A percentile compares a stretch with the other conserved stretches of the same genome.
These are phyloP conservation scores for Malassezia obtusa DNA, from an alignment of 1,284 basidiomycete genomes.

Conservation along the genomic window DNA sequence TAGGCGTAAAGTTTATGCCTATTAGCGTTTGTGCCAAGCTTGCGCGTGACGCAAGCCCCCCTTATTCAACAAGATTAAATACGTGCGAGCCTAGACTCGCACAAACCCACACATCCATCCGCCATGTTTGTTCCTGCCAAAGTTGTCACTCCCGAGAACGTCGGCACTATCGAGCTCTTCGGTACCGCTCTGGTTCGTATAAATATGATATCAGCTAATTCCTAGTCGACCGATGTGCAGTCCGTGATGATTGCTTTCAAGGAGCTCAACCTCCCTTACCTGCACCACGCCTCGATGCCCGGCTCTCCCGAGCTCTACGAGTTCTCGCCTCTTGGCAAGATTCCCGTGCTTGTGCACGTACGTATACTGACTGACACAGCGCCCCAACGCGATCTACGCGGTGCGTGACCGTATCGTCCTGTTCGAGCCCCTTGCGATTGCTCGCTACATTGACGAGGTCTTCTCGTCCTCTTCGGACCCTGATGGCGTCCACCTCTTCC, in stretches of 20 bases:
- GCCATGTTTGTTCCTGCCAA: constrained; percentile 1
- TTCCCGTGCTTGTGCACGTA: constrained; percentile 14
- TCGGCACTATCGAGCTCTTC: constrained; percentile 15
- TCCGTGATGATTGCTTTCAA: constrained; percentile 10
- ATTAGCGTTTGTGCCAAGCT: background rate
- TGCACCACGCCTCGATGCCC: constrained; percentile 10
- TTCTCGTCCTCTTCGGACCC: background rate
- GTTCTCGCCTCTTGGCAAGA: constrained; percentile 11
- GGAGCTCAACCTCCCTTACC: constrained; percentile 10
- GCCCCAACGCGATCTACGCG: constrained; percentile 13
- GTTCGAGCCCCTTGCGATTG: constrained; percentile 11
- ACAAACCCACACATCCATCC: background rate
- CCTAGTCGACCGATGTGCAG: constrained; percentile 11
- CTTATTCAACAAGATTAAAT: background rate
- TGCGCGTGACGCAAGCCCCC: background rate
- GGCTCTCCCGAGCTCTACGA: constrained; percentile 2
- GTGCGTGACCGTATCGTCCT: constrained; percentile 5
- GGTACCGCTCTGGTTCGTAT: constrained; percentile 6
- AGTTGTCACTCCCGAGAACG: constrained; percentile 6
- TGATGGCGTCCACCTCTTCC: background rate
- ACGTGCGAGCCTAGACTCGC: background rate
- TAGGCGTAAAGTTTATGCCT: too few relatives aligned
- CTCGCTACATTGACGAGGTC: constrained; percentile 13
- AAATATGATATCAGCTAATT: background rate
- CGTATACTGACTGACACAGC: background rate